phyloP scores from a whole-genome alignment of 2,329 filamentous ascomycete genomes.

The Coniochaeta hoffmannii region DNA sequence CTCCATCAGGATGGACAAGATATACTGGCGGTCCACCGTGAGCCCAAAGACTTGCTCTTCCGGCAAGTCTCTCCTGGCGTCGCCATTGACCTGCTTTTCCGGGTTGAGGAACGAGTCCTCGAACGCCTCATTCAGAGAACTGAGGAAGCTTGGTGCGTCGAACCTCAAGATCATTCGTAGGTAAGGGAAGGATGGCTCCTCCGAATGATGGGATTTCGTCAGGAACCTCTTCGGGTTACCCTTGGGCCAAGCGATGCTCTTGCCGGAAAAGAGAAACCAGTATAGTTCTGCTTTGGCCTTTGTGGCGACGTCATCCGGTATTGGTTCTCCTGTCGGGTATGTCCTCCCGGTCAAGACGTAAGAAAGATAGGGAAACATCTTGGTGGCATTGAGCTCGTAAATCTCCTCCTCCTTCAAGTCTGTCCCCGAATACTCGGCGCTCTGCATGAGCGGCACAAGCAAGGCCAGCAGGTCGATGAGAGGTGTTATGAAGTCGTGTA shows the following conservation, averaged over 20 bases:
- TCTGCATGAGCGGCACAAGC: constrained; percentile 50
- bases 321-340: constrained; percentile 77
- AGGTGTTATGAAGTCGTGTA: constrained; percentile 85
- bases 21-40: constrained; percentile 83
- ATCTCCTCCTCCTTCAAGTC: constrained; percentile 52
- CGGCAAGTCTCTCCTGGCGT: constrained; percentile 41
- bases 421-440: constrained; percentile 42
- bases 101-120: constrained; percentile 88
- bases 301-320: constrained; percentile 64
- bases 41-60: constrained; percentile 61
- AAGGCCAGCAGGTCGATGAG: constrained; percentile 74
- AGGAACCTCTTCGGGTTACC: constrained; percentile 52
- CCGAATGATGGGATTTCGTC: constrained; percentile 46
- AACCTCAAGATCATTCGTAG: constrained; percentile 79
- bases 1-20: constrained; percentile 83
- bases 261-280: constrained; percentile 86
- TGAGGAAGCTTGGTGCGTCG: constrained; percentile 87
- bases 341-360: constrained; percentile 82
- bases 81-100: constrained; percentile 52
- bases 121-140: constrained; percentile 93
- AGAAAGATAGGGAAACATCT: constrained; percentile 91
- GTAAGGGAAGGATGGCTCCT: constrained; percentile 76
- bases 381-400: constrained; percentile 66
- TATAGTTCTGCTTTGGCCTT: constrained; percentile 85
- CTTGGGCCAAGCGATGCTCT: constrained; percentile 67